Evolutionary conservation across 1,284 basidiomycete species (phyloP).

Genomic region (Leccinum ponderosum): DNA sequence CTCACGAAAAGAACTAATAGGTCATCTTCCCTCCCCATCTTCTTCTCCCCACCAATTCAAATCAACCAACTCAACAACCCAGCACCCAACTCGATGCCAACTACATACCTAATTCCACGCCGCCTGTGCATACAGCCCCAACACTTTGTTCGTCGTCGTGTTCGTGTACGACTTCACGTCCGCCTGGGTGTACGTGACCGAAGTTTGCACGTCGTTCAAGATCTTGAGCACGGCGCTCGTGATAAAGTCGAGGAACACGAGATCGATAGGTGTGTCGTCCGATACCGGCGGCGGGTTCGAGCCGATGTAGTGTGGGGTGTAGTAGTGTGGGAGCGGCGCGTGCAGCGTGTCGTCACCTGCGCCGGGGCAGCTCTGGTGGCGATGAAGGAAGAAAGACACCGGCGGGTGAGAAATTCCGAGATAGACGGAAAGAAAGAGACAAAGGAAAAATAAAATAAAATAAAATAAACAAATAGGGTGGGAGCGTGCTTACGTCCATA

Average conservation of each 20-base stretch:
- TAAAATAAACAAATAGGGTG: background rate
- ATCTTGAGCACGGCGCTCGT: slow-evolving; percentile 49
- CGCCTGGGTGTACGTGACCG: slow-evolving; percentile 47
- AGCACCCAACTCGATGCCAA: background rate
- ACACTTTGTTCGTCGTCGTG: slow-evolving; percentile 47
- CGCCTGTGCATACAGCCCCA: slow-evolving; percentile 61
- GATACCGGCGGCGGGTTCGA: slow-evolving; percentile 53
- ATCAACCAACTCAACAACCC: background rate
- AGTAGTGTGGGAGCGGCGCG: slow-evolving; percentile 54
- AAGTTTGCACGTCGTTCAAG: slow-evolving; percentile 55
- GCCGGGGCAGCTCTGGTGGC: slow-evolving; percentile 60
- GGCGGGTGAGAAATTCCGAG: background rate
- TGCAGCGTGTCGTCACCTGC: slow-evolving; percentile 70
- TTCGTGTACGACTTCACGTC: slow-evolving; percentile 56
- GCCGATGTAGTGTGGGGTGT: slow-evolving; percentile 57
- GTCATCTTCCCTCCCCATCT: background rate
- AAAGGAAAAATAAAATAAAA: background rate
- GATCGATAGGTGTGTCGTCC: slow-evolving; percentile 55
- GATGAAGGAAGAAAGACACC: background rate
- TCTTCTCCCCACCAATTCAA: background rate
- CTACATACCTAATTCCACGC: slow-evolving; percentile 52
- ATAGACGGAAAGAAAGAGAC: background rate
- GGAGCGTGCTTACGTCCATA: slow-evolving; percentile 50
- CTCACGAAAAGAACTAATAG: background rate
- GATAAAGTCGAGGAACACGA: slow-evolving; percentile 73